Evolutionary conservation across 768 basidiomycete species (phyloP).

Genomic region (Tulasnella sp.): DNA sequence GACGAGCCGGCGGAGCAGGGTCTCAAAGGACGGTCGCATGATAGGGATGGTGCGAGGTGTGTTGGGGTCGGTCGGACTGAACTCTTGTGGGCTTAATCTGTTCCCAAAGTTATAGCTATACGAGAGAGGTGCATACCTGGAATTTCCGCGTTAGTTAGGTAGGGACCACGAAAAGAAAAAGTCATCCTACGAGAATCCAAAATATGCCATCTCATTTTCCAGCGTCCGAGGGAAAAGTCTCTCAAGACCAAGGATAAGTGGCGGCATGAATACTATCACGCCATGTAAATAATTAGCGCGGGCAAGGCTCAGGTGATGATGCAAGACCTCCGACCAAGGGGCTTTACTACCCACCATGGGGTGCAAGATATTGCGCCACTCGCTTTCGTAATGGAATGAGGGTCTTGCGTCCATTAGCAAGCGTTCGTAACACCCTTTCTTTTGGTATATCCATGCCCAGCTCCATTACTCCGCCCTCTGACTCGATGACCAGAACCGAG

Average conservation of each 20-base stretch:
- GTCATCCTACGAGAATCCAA: not conserved
- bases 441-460: not conserved
- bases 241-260: not conserved
- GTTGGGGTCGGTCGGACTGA: not conserved
- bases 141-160: not conserved
- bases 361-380: not conserved
- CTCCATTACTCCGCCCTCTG: not conserved
- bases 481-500: slow-evolving; percentile 4
- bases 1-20: no score
- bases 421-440: not conserved
- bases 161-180: not conserved
- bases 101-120: not conserved
- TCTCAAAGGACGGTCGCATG: no score
- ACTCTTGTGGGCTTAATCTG: not conserved
- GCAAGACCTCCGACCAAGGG: not conserved
- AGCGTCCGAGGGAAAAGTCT: not conserved
- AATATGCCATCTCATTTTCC: not conserved
- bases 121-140: not conserved
- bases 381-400: not conserved
- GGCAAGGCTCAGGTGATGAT: not conserved
- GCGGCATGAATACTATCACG: slow-evolving; percentile 1
- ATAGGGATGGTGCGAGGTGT: no score
- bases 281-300: not conserved
- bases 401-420: not conserved
- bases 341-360: not conserved